phyloP scores from a whole-genome alignment of 257 asterid species.

The Datura wrightii region DNA sequence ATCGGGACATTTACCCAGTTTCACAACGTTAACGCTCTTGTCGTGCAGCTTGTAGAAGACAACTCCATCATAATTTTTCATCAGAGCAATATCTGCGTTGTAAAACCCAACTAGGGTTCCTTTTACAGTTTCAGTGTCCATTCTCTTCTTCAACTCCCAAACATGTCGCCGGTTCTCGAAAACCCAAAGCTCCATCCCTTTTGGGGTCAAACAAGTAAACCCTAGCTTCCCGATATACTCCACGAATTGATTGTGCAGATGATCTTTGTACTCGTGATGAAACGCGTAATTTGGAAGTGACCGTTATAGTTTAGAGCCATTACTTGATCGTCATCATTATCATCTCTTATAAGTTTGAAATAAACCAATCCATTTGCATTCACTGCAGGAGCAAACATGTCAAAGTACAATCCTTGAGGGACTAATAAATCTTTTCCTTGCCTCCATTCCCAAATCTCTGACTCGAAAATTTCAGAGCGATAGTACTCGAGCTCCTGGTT shows the following conservation, averaged over 20 bases:
- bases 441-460: constrained; percentile 31
- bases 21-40: background rate
- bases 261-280: background rate
- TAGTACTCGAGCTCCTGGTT: background rate
- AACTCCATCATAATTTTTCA: too few relatives aligned
- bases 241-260: background rate
- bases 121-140: background rate
- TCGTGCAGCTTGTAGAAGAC: constrained; percentile 19
- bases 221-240: background rate
- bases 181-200: constrained; percentile 7
- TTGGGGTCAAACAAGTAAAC: background rate
- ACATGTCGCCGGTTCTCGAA: background rate
- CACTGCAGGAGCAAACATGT: background rate
- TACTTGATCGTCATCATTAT: background rate
- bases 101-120: background rate
- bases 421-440: background rate
- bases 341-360: background rate
- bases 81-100: background rate
- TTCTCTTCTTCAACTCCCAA: background rate
- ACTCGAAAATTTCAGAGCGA: constrained; percentile 34
- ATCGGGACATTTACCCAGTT: background rate
- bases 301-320: background rate
- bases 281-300: background rate
- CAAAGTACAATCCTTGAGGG: background rate
- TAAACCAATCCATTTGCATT: constrained; percentile 14